Evolutionary conservation across 176 grass and related monocot genomes (phyloP).

Genomic region (Eleusine coracana): DNA sequence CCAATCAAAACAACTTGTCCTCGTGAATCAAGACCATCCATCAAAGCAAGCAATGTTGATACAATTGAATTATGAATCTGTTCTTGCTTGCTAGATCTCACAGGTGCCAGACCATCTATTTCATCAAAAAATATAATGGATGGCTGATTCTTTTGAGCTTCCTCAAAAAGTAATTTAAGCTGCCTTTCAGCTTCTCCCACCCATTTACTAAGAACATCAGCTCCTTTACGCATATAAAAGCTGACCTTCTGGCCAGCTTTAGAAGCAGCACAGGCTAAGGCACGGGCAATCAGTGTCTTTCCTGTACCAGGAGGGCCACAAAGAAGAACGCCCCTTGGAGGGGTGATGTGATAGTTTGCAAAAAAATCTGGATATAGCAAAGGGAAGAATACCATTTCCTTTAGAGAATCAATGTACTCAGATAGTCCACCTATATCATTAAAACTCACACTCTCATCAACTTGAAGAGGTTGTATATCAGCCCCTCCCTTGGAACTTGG

Average conservation of each 20-base stretch:
- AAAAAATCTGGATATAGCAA: conserved; percentile 99
- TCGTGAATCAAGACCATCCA: conserved; percentile 98
- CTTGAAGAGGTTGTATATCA: conserved; percentile 95
- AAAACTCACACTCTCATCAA: conserved; percentile 94
- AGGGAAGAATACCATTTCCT: conserved; percentile 99
- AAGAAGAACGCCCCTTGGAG: conserved; percentile 94
- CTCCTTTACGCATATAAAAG: conserved; percentile 99
- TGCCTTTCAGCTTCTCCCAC: conserved; percentile 99
- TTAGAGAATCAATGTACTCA: conserved; percentile 92
- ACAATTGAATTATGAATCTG: conserved; percentile 99
- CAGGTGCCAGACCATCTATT: conserved; percentile 98
- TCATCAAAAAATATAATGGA: conserved; percentile 99
- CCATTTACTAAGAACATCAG: conserved; percentile 99
- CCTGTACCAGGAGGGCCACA: conserved; percentile 99
- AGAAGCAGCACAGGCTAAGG: conserved; percentile 93
- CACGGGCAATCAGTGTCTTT: conserved; percentile 96
- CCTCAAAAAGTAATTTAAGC: conserved; percentile 98
- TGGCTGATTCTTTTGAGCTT: conserved; percentile 98
- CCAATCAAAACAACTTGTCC: conserved; percentile 99
- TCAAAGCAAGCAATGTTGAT: conserved; percentile 97
- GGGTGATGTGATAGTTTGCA: conserved; percentile 97
- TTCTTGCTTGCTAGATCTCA: conserved; percentile 99
- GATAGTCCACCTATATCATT: conserved; percentile 95
- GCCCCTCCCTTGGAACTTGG: conserved; percentile 99
- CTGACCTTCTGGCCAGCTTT: conserved; percentile 98